Percentiles rank a stretch among this genome's conserved stretches.
phyloP scores from a whole-genome alignment of 495 filamentous ascomycete species.

The Jackrogersella minutella region DNA sequence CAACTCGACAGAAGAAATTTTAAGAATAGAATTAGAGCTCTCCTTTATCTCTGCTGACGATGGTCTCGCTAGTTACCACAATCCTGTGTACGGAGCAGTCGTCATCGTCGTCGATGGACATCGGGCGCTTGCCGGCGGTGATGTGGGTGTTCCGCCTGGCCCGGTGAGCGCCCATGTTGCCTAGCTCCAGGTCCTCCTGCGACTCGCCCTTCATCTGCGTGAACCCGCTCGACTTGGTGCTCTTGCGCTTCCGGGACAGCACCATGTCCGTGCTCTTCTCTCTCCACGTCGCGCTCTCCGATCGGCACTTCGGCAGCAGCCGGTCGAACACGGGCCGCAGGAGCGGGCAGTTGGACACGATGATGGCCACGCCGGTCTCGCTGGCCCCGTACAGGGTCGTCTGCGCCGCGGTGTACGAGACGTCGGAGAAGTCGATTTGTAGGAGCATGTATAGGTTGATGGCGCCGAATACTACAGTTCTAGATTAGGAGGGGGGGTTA shows the following conservation, averaged over 20 bases:
- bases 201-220: constrained; percentile 30
- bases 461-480: constrained; percentile 23
- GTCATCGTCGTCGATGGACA: constrained; percentile 18
- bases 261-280: constrained; percentile 11
- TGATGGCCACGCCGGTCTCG: constrained; percentile 30
- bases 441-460: constrained; percentile 21
- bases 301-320: not conserved
- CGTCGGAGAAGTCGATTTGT: constrained; percentile 20
- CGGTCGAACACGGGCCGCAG: constrained; percentile 30
- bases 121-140: constrained; percentile 29
- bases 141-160: constrained; percentile 27
- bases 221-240: constrained; percentile 36
- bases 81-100: constrained; percentile 31
- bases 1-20: not conserved
- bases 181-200: constrained; percentile 27
- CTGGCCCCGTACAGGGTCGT: constrained; percentile 27
- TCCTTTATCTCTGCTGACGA: constrained; percentile 31
- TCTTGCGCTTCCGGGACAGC: constrained; percentile 21
- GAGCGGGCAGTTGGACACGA: constrained; percentile 35
- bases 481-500: constrained; percentile 15
- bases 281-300: constrained; percentile 4
- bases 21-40: constrained; percentile 24
- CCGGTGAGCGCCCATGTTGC: constrained; percentile 38
- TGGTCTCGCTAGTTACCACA: constrained; percentile 35
- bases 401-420: constrained; percentile 18